These are phyloP conservation scores for Colletotrichum sp. DNA, from an alignment of 2,329 filamentous ascomycete species.

Conservation along the genomic window DNA sequence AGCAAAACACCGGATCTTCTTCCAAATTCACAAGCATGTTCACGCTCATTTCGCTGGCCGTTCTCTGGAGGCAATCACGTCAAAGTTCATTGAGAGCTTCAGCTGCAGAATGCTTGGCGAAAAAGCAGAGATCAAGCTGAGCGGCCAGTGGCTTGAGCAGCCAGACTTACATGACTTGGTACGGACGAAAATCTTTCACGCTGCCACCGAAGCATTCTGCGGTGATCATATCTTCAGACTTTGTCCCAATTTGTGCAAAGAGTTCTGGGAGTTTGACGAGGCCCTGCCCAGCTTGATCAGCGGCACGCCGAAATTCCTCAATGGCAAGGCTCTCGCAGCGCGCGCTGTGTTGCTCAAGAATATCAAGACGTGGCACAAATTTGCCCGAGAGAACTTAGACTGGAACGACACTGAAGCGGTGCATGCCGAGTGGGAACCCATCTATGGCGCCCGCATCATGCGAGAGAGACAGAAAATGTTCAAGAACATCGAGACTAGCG, in stretches of 20 bases:
- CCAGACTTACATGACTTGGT: background rate
- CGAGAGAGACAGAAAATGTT: background rate
- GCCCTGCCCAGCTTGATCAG: background rate
- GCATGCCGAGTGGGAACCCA: background rate
- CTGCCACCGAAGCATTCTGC: background rate
- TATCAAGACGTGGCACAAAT: background rate
- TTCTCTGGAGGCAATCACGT: background rate
- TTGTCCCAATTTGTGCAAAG: background rate
- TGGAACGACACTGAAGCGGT: background rate
- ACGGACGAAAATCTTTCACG: background rate
- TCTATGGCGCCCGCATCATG: background rate
- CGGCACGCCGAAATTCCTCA: background rate
- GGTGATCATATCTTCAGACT: background rate
- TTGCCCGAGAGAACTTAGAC: background rate
- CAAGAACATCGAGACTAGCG: background rate
- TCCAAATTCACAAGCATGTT: background rate
- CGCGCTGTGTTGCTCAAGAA: background rate
- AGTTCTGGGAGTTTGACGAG: background rate
- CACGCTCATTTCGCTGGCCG: background rate
- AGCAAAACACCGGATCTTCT: background rate
- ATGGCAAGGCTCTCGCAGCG: background rate
- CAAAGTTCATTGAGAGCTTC: background rate
- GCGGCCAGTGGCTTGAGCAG: background rate
- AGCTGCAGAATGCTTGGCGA: background rate
- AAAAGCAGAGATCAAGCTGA: background rate